Evolutionary conservation across 2,329 filamentous ascomycete genomes (phyloP).

Genomic region (Ophiostoma piceae): DNA sequence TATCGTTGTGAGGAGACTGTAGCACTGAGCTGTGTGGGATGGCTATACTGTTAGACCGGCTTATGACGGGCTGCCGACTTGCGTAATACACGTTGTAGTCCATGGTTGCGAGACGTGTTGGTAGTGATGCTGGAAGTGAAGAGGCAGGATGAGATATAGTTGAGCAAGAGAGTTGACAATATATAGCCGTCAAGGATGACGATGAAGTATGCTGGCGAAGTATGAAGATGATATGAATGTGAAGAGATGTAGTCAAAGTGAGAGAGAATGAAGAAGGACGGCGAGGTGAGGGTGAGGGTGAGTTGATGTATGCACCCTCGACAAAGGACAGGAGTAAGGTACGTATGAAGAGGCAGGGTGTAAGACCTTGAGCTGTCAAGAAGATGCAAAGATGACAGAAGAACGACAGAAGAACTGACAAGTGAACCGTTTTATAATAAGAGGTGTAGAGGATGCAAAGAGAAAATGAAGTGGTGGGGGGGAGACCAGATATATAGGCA

Average conservation of each 20-base stretch:
- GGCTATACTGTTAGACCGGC: not conserved
- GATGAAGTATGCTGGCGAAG: not conserved
- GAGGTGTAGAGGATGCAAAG: not conserved
- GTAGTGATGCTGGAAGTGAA: not conserved
- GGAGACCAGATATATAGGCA: conserved; percentile 4
- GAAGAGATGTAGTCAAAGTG: not conserved
- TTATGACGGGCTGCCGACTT: not conserved
- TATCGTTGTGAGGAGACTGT: not conserved
- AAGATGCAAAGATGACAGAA: conserved; percentile 1
- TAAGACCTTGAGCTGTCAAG: conserved; percentile 11
- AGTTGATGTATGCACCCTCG: not conserved
- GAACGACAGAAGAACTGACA: conserved; percentile 11
- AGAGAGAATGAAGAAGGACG: not conserved
- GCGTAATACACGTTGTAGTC: not conserved
- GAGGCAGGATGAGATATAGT: not conserved
- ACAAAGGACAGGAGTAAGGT: not conserved
- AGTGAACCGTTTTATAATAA: not conserved
- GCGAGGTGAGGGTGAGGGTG: not conserved
- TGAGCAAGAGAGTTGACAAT: not conserved
- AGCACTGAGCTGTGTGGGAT: not conserved
- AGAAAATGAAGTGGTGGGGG: conserved; percentile 1
- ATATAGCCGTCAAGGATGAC: not conserved
- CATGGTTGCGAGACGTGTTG: not conserved
- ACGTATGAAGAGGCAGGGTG: not conserved
- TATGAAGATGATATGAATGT: not conserved